These are phyloP conservation scores for Diphasiastrum complanatum DNA, from an alignment of 83 land plant species.

Conservation along the genomic window DNA sequence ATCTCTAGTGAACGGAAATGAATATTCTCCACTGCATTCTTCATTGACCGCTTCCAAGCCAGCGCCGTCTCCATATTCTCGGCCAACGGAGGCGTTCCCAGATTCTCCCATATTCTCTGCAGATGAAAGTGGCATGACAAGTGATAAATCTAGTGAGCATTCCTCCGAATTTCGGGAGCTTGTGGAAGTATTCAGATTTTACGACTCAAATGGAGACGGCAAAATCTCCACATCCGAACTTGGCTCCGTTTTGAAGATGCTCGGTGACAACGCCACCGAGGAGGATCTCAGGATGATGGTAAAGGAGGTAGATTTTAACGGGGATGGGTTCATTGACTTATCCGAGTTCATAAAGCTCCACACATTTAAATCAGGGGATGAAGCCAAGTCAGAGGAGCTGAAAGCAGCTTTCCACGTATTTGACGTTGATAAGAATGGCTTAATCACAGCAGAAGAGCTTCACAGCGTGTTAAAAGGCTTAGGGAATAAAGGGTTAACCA, in stretches of 20 bases:
- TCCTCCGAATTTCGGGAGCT: too few species aligned
- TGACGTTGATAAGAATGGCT: constrained; percentile 30
- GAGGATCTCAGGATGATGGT: constrained; percentile 34
- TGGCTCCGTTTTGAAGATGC: constrained; percentile 18
- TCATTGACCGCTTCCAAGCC: too few species aligned
- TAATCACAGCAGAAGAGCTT: constrained; percentile 34
- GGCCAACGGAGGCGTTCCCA: too few species aligned
- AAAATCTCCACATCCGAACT: constrained; percentile 29
- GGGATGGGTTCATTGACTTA: constrained; percentile 40
- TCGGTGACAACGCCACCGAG: constrained; percentile 26
- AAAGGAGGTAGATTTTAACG: constrained; percentile 36
- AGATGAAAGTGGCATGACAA: too few species aligned
- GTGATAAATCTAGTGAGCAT: too few species aligned
- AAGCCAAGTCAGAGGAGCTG: constrained; percentile 18
- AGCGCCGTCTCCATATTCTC: too few species aligned
- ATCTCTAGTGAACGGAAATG: too few species aligned
- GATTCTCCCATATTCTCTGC: too few species aligned
- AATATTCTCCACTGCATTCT: too few species aligned
- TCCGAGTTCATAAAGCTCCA: constrained; percentile 28
- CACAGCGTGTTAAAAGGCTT: constrained; percentile 20
- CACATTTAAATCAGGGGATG: constrained; percentile 5
- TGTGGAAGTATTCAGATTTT: too few species aligned
- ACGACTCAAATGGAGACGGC: too few species aligned
- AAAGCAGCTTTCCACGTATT: constrained; percentile 29
- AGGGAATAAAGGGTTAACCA: constrained; percentile 20